phyloP scores from a whole-genome alignment of 495 filamentous ascomycete species.

The Aspergillus coremiiformis region DNA sequence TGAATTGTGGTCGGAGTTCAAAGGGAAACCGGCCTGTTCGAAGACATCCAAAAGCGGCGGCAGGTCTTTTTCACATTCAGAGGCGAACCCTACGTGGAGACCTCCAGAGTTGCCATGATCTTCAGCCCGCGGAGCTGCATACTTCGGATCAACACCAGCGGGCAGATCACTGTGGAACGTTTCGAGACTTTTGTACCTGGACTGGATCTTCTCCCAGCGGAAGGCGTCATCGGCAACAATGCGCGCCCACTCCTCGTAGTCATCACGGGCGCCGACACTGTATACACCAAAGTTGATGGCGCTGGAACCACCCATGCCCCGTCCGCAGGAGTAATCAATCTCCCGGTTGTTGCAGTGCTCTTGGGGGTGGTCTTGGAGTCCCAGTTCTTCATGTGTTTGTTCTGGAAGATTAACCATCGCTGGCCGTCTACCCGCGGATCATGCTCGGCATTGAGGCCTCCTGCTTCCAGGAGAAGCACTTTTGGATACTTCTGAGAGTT shows the following conservation, averaged over 20 bases:
- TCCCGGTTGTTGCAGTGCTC: conserved; percentile 40
- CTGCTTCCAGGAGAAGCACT: conserved; percentile 55
- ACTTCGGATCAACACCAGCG: conserved; percentile 21
- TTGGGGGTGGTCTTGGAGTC: conserved; percentile 55
- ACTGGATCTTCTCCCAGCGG: conserved; percentile 41
- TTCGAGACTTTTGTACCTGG: conserved; percentile 46
- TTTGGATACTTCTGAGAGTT: conserved; percentile 34
- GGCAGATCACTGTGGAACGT: conserved; percentile 38
- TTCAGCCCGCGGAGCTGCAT: conserved; percentile 17
- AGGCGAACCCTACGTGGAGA: conserved; percentile 40
- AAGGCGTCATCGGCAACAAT: conserved; percentile 38
- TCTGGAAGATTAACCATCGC: conserved; percentile 44
- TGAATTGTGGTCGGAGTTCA: conserved; percentile 51
- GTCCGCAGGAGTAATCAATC: conserved; percentile 51
- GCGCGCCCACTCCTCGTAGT: conserved; percentile 52
- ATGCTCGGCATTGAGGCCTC: conserved; percentile 40
- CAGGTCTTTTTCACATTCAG: conserved; percentile 45
- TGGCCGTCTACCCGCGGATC: conserved; percentile 43
- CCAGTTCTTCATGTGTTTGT: conserved; percentile 47
- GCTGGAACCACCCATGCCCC: conserved; percentile 52
- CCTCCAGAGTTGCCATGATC: conserved; percentile 46
- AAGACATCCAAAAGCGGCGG: conserved; percentile 35
- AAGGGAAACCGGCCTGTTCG: conserved; percentile 39
- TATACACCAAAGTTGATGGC: conserved; percentile 60
- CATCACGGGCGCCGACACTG: conserved; percentile 48